Evolutionary conservation across 371 early-diverging fungal genomes (phyloP), one percentile per base, ranked within the genome.

Genomic region (Mucor racemosus): DNA sequence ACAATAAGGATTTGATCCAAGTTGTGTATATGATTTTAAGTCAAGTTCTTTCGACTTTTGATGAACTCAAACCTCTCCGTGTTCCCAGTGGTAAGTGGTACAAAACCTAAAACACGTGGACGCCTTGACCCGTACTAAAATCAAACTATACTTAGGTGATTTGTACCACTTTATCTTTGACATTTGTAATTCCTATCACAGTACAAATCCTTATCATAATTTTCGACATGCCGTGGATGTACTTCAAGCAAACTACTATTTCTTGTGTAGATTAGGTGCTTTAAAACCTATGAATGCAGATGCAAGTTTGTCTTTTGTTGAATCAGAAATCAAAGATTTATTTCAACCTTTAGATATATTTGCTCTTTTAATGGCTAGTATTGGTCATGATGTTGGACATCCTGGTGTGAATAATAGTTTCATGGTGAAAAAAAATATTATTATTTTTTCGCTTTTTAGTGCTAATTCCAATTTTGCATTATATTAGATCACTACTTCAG

Each of bases 181-280:
- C 61, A 76, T 90, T 61, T 84, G 82, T 62, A 82, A 88, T 55
- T 88, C 88, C n/a, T 92, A 93, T 71, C 90, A 90, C 73, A 78
- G 81, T 39, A 80, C 80, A 48, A 94, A 94, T 72, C 90, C 91
- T n/a, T 94, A 93, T 74, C 95, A 95, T 75, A 94, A 93, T 76
- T 92, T 93, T 77, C 81, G 86, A 26, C 95, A 95, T 77, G 94
- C 95, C 0, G 89, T 93, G 9, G 95, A 95, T 74, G 94, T 94
- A 5, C 71, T 93, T 17, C 95, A 95, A 74, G 86, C 92, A 60
- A 91, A 89, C 8, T 92, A 88, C 56, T 92, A 88, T 73, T 92
- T 93, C 58, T 74, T 94, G 65, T 88, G 89, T 69, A 74, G 78
- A 56, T 76, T 91, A 66, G 91, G 89, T 35, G 67, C 88, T n/a